Evolutionary conservation across 306 rosid species (phyloP), one percentile per base, ranked within the genome.

Genomic region (Vigna mungo): DNA sequence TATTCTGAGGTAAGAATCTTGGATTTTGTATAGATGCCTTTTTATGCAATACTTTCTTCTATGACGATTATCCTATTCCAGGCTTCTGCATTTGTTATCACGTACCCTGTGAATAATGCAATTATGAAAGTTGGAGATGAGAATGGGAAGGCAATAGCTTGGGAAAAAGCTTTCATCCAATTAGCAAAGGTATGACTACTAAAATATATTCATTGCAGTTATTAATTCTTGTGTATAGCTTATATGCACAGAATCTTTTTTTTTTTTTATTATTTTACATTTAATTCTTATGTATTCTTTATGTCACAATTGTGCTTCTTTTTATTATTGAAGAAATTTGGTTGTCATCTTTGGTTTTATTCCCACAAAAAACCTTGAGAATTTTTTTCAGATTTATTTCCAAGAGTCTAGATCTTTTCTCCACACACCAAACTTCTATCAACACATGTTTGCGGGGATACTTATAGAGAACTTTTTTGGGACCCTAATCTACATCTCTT

Each of bases 71-170:
- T 79, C 62, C 34, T 77, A 79, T 88, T 81, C 80, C 86, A 94
- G 98, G 98, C 98, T 76, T 90, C 97, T 14, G 96, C 98, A 82
- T 94, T 94, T 81, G 63, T 92, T 78, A 80, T 94, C 62, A 90
- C 98, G 43, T 94, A 90, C 83, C 98, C 98, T 75, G 96, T 94
- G 76, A 90, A 85, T 86, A 94, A 94, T 73, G 98, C 92, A 63
- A 69, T 92, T n/a, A 83, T 84, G 39, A 84, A 81, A 82, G 87
- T 85, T 68, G 97, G 98, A 78, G 84, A 88, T 85, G 96, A 80
- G 82, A 94, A 94, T 77, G 95, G 89, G 74, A 87, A 85, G 83
- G 96, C 97, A 79, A 67, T 89, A 43, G 86, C 90, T 52, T 94
- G 98, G 98, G 98, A 94, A 78, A 87, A 86, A 83, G 97, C 91